phyloP scores from a whole-genome alignment of 441 rosid species.

The Jatropha podagrica region DNA sequence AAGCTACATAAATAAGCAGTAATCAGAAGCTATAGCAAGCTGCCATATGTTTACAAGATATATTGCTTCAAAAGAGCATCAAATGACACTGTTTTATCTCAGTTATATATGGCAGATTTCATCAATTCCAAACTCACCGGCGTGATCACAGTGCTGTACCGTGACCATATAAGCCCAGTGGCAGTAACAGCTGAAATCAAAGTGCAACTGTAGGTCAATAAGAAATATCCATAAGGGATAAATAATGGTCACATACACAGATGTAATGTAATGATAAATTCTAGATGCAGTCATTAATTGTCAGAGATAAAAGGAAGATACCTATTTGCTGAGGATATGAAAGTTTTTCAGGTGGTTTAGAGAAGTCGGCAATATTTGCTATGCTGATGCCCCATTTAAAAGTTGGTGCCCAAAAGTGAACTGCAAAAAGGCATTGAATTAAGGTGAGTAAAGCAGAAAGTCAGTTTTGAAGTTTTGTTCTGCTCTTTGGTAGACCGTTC shows the following conservation, averaged over 20 bases:
- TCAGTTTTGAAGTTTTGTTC: no score
- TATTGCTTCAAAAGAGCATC: background rate
- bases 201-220: conserved; percentile 13
- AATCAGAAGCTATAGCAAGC: background rate
- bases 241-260: background rate
- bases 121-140: conserved; percentile 59
- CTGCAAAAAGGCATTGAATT: conserved; percentile 34
- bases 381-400: conserved; percentile 97
- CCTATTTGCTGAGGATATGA: conserved; percentile 95
- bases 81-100: background rate
- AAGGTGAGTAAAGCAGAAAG: background rate
- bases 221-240: background rate
- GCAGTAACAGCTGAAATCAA: conserved; percentile 69
- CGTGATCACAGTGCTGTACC: conserved; percentile 90
- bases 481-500: no score
- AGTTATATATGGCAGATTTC: background rate
- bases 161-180: conserved; percentile 93
- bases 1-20: background rate
- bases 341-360: conserved; percentile 82
- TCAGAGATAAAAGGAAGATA: conserved; percentile 22
- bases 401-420: conserved; percentile 97
- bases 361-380: conserved; percentile 81
- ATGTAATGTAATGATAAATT: background rate
- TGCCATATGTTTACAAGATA: background rate
- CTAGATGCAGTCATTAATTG: background rate